These are phyloP conservation scores for Lanmaoa rubissima DNA, from an alignment of 768 basidiomycete genomes.

Conservation along the genomic window DNA sequence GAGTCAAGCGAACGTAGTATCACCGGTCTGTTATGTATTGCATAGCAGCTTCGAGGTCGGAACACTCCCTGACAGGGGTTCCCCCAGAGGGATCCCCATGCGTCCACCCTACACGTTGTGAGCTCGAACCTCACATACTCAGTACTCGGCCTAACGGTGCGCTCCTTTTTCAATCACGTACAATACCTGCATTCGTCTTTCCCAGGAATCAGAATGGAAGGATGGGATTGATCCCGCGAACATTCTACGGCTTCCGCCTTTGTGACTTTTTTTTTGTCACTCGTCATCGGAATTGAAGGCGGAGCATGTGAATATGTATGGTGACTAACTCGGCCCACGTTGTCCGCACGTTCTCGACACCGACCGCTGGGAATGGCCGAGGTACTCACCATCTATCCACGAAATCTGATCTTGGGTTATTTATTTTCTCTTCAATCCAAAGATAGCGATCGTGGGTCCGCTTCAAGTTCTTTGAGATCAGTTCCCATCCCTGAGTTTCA, in stretches of 20 bases:
- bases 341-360: conserved; percentile 5
- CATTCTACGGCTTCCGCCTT: not conserved
- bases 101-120: conserved; percentile 15
- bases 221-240: conserved; percentile 6
- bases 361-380: conserved; percentile 8
- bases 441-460: conserved; percentile 14
- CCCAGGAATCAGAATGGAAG: conserved; percentile 16
- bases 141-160: not conserved
- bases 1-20: not conserved
- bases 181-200: conserved; percentile 1
- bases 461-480: not conserved
- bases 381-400: not conserved
- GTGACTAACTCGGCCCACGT: conserved; percentile 4
- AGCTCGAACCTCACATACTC: not conserved
- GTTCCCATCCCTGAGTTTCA: conserved; percentile 8
- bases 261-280: not conserved
- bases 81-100: conserved; percentile 5
- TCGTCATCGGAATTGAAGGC: not conserved
- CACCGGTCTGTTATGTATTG: not conserved
- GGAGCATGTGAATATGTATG: not conserved
- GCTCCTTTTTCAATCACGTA: conserved; percentile 2
- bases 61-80: not conserved
- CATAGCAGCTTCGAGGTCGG: not conserved
- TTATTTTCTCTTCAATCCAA: conserved; percentile 1
- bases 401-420: conserved; percentile 1